These are phyloP conservation scores for Datura wrightii DNA, from an alignment of 257 asterid species.

Conservation along the genomic window DNA sequence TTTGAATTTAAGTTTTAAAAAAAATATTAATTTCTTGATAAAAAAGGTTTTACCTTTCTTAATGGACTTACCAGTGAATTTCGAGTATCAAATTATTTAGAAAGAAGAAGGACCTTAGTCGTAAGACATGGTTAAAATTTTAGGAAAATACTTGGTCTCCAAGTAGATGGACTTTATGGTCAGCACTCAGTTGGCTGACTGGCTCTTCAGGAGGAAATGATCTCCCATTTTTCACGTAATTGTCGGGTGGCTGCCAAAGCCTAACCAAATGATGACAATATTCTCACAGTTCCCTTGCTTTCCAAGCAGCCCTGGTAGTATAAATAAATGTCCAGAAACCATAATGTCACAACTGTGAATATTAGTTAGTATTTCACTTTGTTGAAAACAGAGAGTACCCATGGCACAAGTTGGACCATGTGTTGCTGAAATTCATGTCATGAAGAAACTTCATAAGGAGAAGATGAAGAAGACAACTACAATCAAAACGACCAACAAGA, in stretches of 20 bases:
- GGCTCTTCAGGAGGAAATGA: too few species aligned
- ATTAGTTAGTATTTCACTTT: not conserved
- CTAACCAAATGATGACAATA: not conserved
- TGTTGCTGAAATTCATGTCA: slow-evolving; percentile 12
- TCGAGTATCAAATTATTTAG: too few species aligned
- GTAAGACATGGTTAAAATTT: not conserved
- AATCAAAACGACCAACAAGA: not conserved
- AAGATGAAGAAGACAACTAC: not conserved
- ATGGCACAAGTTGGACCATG: not conserved
- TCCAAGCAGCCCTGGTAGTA: not conserved
- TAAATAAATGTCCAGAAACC: not conserved
- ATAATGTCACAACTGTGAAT: not conserved
- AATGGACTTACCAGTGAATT: too few species aligned
- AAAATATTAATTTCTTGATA: too few species aligned
- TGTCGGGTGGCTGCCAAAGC: not conserved
- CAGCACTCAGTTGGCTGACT: not conserved
- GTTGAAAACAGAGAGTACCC: not conserved
- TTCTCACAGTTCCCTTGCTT: not conserved
- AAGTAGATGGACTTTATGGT: slow-evolving; percentile 1
- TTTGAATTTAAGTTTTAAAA: too few species aligned
- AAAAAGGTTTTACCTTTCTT: too few species aligned
- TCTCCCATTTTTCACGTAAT: too few species aligned
- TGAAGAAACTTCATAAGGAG: slow-evolving; percentile 22
- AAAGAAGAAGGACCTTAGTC: not conserved
- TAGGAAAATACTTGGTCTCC: slow-evolving; percentile 22